Percentiles rank a stretch among this genome's conserved stretches.
Conservation (phyloP, 2,329 filamentous ascomycete species). For the Phialophora expanda region DNA sequence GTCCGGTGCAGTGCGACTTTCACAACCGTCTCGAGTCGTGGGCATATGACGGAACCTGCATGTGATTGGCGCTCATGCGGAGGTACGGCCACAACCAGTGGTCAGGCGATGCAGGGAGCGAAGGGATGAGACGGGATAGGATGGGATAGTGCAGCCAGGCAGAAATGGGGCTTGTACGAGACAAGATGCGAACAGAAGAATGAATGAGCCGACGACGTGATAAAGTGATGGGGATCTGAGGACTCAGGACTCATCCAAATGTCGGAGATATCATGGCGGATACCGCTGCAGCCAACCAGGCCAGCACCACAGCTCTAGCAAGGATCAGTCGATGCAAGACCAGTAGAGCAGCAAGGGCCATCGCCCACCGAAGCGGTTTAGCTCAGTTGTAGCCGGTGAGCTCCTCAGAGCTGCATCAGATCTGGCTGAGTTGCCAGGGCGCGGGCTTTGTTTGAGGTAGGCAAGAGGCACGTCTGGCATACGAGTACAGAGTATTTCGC, state of each 20-base stretch:
- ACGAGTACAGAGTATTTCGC: background rate
- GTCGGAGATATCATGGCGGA: constrained; percentile 13
- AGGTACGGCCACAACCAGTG: constrained; percentile 8
- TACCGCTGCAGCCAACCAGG: constrained; percentile 5
- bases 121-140: constrained; percentile 1
- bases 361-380: background rate
- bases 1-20: constrained; percentile 11
- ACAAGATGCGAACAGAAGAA: constrained; percentile 6
- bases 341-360: constrained; percentile 4
- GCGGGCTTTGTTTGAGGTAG: background rate
- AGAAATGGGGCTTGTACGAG: constrained; percentile 7
- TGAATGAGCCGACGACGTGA: constrained; percentile 19
- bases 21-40: constrained; percentile 29
- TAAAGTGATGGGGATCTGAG: constrained; percentile 15
- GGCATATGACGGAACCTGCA: constrained; percentile 39
- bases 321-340: background rate
- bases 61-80: constrained; percentile 31
- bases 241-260: constrained; percentile 12
- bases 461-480: background rate
- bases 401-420: background rate
- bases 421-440: background rate
- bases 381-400: constrained; percentile 5
- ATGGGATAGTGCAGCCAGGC: constrained; percentile 1
- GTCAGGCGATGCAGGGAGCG: constrained; percentile 9
- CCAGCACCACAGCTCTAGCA: constrained; percentile 4